phyloP scores from a whole-genome alignment of 805 yeast species.

The Ogataea trehalophila region DNA sequence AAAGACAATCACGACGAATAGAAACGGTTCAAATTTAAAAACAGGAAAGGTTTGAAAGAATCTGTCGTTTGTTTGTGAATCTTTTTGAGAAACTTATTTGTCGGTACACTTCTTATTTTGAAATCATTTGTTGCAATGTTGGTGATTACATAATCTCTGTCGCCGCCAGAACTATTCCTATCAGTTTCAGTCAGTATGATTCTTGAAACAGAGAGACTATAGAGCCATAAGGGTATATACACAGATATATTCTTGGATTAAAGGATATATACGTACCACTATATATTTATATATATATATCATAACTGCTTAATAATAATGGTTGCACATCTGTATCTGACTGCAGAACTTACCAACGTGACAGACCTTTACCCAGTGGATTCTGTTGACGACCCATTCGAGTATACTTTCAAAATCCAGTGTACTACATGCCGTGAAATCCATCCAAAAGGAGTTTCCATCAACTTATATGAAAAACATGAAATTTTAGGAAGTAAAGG shows the following conservation, averaged over 20 bases:
- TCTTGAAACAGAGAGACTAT: too few species aligned
- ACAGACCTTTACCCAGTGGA: constrained; percentile 50
- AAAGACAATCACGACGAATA: neutral
- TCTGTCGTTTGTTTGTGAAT: neutral
- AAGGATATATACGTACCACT: too few species aligned
- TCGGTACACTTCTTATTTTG: too few species aligned
- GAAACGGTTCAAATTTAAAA: neutral
- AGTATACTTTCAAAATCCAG: constrained; percentile 65
- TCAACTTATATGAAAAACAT: constrained; percentile 62
- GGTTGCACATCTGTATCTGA: constrained; percentile 28
- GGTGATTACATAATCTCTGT: too few species aligned
- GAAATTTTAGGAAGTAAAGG: constrained; percentile 72
- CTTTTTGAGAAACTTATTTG: neutral
- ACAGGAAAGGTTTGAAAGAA: neutral
- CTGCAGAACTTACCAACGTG: constrained; percentile 34
- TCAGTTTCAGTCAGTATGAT: too few species aligned
- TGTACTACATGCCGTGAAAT: constrained; percentile 78
- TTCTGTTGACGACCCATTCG: constrained; percentile 55
- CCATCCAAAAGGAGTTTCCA: constrained; percentile 65
- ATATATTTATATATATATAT: too few species aligned
- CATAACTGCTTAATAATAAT: constrained; percentile 5
- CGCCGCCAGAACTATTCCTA: too few species aligned
- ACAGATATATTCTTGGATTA: too few species aligned
- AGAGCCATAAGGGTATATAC: too few species aligned
- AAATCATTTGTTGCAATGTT: too few species aligned